Percentiles rank a stretch among this genome's conserved stretches.
Evolutionary conservation across 768 basidiomycete genomes (phyloP).

Genomic region (Sarcomyxa edulis): DNA sequence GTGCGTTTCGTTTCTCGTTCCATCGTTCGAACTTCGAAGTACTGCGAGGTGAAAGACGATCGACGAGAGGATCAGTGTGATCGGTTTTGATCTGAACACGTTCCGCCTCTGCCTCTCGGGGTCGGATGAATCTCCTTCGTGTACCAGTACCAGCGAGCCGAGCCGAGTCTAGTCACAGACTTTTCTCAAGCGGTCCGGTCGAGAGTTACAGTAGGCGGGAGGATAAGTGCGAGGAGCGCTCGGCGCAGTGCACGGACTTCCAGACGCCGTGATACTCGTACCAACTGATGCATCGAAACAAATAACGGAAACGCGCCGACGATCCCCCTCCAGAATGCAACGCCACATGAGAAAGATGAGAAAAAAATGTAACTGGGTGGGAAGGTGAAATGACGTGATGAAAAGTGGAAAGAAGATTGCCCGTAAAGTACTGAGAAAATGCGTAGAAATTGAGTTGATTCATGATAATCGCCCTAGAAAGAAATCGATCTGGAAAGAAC

Average conservation of each 20-base stretch:
- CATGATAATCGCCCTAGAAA: too few species aligned
- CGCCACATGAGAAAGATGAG: slow-evolving; percentile 19
- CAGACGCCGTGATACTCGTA: slow-evolving; percentile 14
- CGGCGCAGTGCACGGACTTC: slow-evolving; percentile 18
- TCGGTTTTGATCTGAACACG: slow-evolving; percentile 18
- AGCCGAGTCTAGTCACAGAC: slow-evolving; percentile 15
- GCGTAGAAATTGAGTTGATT: too few species aligned
- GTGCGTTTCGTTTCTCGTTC: too few species aligned
- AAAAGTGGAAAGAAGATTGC: slow-evolving; percentile 21
- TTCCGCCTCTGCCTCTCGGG: slow-evolving; percentile 20
- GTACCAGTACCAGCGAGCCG: slow-evolving; percentile 23
- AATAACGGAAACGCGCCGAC: too few species aligned
- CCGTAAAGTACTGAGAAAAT: slow-evolving; percentile 8
- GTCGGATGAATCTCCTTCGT: slow-evolving; percentile 13
- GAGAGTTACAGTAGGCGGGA: slow-evolving; percentile 4
- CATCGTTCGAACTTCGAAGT: slow-evolving; percentile 20
- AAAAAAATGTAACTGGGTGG: slow-evolving; percentile 10
- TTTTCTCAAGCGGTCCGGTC: slow-evolving; percentile 11
- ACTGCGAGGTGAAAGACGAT: slow-evolving; percentile 29
- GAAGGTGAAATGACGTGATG: slow-evolving; percentile 19
- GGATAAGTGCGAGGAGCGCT: slow-evolving; percentile 11
- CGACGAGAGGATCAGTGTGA: slow-evolving; percentile 37
- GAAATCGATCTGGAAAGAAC: slow-evolving; percentile 8
- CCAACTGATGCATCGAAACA: slow-evolving; percentile 16
- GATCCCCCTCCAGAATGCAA: slow-evolving; percentile 21